Conservation (phyloP, 805 yeast species). For the Pichia manshurica region DNA sequence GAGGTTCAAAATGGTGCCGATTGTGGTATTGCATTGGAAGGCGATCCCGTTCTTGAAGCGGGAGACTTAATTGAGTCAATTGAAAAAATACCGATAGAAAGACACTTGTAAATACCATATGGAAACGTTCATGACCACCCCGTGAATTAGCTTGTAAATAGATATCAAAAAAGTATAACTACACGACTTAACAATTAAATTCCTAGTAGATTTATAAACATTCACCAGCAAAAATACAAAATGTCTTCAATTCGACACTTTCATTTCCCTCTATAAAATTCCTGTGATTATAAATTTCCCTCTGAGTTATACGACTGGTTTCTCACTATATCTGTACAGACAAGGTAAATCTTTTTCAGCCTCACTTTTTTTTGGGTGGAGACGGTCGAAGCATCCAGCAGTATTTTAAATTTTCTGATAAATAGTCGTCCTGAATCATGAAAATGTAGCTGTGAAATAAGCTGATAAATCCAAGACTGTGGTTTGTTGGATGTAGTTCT, state of each 20-base stretch:
- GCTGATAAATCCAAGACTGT: constrained; percentile 14
- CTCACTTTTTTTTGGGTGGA: background rate
- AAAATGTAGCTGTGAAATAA: constrained; percentile 18
- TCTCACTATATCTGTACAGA: background rate
- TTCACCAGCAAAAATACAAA: too few species aligned
- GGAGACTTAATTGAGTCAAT: constrained; percentile 74
- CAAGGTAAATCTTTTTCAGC: background rate
- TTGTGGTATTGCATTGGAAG: constrained; percentile 75
- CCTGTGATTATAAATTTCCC: background rate
- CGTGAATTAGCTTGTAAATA: too few species aligned
- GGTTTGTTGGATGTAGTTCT: constrained; percentile 3
- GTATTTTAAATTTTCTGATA: constrained; percentile 8
- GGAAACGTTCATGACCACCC: too few species aligned
- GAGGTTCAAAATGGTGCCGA: constrained; percentile 83
- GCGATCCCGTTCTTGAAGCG: constrained; percentile 28
- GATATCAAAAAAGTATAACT: too few species aligned
- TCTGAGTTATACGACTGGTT: background rate
- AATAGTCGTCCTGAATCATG: constrained; percentile 23
- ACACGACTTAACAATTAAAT: too few species aligned
- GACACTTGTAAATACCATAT: constrained; percentile 40
- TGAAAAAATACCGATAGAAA: constrained; percentile 57
- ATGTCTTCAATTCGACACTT: too few species aligned
- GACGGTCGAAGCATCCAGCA: background rate
- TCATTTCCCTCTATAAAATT: background rate
- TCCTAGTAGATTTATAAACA: too few species aligned